Conservation (phyloP, 257 asterid genomes). For the Misopates orontium region DNA sequence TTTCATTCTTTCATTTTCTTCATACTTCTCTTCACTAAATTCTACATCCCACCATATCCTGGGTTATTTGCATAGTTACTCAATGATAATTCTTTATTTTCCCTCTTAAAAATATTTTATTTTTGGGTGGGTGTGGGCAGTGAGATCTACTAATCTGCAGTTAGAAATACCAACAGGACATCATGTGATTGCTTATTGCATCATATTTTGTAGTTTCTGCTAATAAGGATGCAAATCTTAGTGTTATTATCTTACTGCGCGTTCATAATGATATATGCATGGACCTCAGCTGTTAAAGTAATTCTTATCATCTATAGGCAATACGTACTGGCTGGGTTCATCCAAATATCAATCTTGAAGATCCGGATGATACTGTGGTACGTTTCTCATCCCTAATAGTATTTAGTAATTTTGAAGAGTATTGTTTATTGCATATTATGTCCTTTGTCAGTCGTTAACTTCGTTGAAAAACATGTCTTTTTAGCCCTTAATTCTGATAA, state of each 20-base stretch:
- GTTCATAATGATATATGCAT: slow-evolving; percentile 18
- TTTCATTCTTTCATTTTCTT: background rate
- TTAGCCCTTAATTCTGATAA: background rate
- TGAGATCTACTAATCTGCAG: background rate
- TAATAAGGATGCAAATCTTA: slow-evolving; percentile 1
- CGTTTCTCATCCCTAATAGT: slow-evolving; percentile 27
- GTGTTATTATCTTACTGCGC: slow-evolving; percentile 17
- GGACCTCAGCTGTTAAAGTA: slow-evolving; percentile 23
- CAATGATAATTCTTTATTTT: background rate
- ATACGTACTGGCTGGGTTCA: slow-evolving; percentile 94
- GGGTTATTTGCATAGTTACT: too few relatives aligned
- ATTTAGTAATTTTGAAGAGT: slow-evolving; percentile 10
- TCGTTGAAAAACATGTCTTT: background rate
- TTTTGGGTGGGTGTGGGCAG: background rate
- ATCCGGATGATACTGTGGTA: slow-evolving; percentile 95
- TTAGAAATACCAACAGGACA: slow-evolving; percentile 1
- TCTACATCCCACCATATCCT: background rate
- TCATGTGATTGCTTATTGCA: background rate
- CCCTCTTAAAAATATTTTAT: too few relatives aligned
- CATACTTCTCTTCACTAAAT: background rate
- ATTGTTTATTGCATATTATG: background rate
- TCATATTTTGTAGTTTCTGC: background rate
- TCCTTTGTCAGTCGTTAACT: background rate
- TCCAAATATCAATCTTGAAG: slow-evolving; percentile 94
- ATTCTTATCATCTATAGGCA: slow-evolving; percentile 55